phyloP scores from a whole-genome alignment of 2,329 filamentous ascomycete species.

The Xylaria multiplex region DNA sequence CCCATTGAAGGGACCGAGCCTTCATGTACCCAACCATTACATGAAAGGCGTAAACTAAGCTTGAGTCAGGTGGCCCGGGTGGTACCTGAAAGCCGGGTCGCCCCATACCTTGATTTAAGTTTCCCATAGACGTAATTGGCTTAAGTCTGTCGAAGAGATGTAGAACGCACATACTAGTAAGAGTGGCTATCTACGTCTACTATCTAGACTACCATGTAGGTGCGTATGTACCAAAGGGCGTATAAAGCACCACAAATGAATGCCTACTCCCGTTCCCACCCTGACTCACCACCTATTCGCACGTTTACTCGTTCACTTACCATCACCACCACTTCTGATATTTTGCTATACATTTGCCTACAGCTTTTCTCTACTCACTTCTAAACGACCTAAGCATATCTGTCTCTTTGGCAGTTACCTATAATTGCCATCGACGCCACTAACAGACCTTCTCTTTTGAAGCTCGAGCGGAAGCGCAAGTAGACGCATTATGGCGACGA shows the following conservation, averaged over 20 bases:
- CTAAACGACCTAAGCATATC: background rate
- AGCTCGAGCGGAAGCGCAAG: background rate
- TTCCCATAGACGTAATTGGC: constrained; percentile 1
- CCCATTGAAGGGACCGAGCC: background rate
- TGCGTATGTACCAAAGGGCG: no score
- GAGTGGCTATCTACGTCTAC: no score
- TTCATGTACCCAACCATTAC: background rate
- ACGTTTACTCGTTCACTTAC: background rate
- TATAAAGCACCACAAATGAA: background rate
- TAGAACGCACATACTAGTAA: no score
- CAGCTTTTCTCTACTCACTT: background rate
- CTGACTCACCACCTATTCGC: constrained; percentile 2
- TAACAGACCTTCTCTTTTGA: background rate
- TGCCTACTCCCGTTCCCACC: constrained; percentile 8
- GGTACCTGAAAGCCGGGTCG: constrained; percentile 7
- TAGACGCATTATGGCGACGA: constrained; percentile 23
- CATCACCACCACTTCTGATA: background rate
- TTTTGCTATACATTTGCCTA: constrained; percentile 3
- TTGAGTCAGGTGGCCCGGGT: constrained; percentile 1
- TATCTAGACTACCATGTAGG: no score
- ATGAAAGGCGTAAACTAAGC: constrained; percentile 9
- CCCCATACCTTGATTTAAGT: background rate
- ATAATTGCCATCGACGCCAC: background rate
- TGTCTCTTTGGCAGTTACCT: background rate
- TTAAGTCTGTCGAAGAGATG: background rate